Percentiles rank a stretch among this genome's conserved stretches.
phyloP scores from a whole-genome alignment of 805 yeast species.

The Vanderwaltozyma yarrowii region DNA sequence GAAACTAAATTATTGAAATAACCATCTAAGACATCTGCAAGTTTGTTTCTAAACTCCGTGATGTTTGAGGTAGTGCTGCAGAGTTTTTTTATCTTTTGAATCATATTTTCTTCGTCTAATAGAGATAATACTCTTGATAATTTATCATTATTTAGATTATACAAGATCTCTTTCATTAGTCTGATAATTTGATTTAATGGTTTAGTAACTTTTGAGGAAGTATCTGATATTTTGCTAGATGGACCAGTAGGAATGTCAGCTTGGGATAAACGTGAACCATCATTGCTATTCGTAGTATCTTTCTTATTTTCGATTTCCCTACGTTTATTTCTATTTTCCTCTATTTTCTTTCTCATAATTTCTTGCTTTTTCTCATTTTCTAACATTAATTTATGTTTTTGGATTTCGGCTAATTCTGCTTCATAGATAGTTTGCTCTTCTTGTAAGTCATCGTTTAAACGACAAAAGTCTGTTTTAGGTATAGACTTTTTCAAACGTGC shows the following conservation, averaged over 20 bases:
- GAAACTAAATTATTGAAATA: neutral
- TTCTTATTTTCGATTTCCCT: slow-evolving; percentile 4
- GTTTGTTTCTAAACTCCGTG: neutral
- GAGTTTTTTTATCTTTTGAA: slow-evolving; percentile 3
- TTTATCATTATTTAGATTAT: slow-evolving; percentile 10
- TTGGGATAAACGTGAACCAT: too few relatives aligned
- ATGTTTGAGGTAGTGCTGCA: neutral
- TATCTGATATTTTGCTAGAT: neutral
- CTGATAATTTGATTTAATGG: slow-evolving; percentile 13
- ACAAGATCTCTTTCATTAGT: slow-evolving; percentile 14
- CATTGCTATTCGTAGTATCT: slow-evolving; percentile 3
- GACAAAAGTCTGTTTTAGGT: slow-evolving; percentile 47
- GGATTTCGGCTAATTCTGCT: slow-evolving; percentile 15
- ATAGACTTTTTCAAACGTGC: slow-evolving; percentile 44
- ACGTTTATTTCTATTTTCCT: slow-evolving; percentile 10
- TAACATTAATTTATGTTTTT: slow-evolving; percentile 9
- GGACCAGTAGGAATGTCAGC: slow-evolving; percentile 3
- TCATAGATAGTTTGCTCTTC: slow-evolving; percentile 4
- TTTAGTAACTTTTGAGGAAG: neutral
- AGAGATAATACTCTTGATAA: slow-evolving; percentile 7
- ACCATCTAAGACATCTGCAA: too few relatives aligned
- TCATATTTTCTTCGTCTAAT: slow-evolving; percentile 8
- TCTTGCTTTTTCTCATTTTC: slow-evolving; percentile 19
- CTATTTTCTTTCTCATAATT: slow-evolving; percentile 12
- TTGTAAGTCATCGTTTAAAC: slow-evolving; percentile 24